Evolutionary conservation across 805 yeast species (phyloP).

Genomic region (Candida ulmi): DNA sequence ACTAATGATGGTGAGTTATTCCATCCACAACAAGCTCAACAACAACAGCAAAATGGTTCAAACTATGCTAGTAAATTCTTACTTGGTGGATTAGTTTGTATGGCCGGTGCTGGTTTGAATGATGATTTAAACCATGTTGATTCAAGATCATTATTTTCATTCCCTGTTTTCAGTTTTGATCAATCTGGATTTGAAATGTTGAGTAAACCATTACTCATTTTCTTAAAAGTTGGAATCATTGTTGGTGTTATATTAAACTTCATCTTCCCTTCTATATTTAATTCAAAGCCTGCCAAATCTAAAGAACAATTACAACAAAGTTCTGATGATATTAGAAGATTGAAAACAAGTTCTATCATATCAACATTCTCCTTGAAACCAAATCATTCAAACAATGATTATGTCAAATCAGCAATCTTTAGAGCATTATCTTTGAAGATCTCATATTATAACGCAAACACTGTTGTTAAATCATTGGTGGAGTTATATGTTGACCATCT

Average conservation of each 20-base stretch:
- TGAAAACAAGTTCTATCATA: slow-evolving; percentile 11
- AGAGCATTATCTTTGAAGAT: slow-evolving; percentile 20
- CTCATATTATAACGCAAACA: slow-evolving; percentile 12
- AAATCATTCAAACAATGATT: slow-evolving; percentile 16
- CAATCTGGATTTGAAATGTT: slow-evolving; percentile 22
- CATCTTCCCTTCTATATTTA: slow-evolving; percentile 16
- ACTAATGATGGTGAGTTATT: slow-evolving; percentile 2
- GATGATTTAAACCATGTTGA: slow-evolving; percentile 43
- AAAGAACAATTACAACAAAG: slow-evolving; percentile 1
- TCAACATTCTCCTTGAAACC: slow-evolving; percentile 12
- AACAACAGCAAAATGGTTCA: slow-evolving; percentile 5
- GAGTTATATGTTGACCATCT: slow-evolving; percentile 20
- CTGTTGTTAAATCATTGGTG: slow-evolving; percentile 14
- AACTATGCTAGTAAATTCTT: slow-evolving; percentile 41
- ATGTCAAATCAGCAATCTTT: slow-evolving; percentile 20
- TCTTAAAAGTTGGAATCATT: slow-evolving; percentile 23
- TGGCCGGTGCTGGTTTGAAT: slow-evolving; percentile 56
- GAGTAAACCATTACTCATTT: slow-evolving; percentile 21
- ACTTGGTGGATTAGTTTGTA: slow-evolving; percentile 59
- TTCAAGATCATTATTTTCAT: slow-evolving; percentile 39
- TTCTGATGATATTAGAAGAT: slow-evolving; percentile 19
- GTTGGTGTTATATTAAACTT: slow-evolving; percentile 23
- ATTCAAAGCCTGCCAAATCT: slow-evolving; percentile 4
- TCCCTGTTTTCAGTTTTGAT: slow-evolving; percentile 36
- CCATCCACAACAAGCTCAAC: slow-evolving; percentile 1